Base-by-base conservation (phyloP, 2,329 filamentous ascomycete species). In the Neopestalotiopsis rosae region DNA sequence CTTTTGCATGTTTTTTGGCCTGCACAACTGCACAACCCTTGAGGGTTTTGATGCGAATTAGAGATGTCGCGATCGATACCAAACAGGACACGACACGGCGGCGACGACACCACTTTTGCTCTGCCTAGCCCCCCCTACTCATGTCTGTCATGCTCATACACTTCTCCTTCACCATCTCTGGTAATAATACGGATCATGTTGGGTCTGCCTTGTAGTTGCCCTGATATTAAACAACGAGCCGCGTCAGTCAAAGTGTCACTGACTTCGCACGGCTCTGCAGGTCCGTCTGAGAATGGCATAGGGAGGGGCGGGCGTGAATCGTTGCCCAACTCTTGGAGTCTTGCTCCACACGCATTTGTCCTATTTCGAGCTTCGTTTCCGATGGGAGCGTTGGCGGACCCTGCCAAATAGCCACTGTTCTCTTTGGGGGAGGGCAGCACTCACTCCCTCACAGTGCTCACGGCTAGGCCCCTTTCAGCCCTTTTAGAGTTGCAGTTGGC, bases 1-100 rank as follows among this genome's bases (percentile, higher is more conserved):
- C 68, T 66, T 72, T 67, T 68, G 68, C 56, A 73, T 72, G 71
- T 58, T 70, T 69, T 28, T 38, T 63, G 7, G 20, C 34, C 6
- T 63, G 45, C 45, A 52, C 6, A 52, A 52, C 45, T 28, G 24
- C 24, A 28, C 24, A 28, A 28, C 45, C 17, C 17, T 59, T 24
- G 24, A 59, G 30, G 49, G 14, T 56, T 56, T 17, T 6, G 49
- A 24, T 59, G 13, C n/a, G 20, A 28, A 13, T 28, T 58, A 59
- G 17, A 30, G 30, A 28, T 59, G 20, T 59, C 34, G 34, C 34
- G 34, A 38, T 38, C 10, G 34, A 38, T 38, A 38, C 34, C 34
- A 7, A 38, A 38, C 34, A 38, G 34, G 34, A 38, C 24, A 28
- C 24, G 24, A 38, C 34, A 38, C 34, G 34, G 6, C 10, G 34